Base-by-base conservation (phyloP, 768 basidiomycete species). In the Leccinellum rugosiceps region DNA sequence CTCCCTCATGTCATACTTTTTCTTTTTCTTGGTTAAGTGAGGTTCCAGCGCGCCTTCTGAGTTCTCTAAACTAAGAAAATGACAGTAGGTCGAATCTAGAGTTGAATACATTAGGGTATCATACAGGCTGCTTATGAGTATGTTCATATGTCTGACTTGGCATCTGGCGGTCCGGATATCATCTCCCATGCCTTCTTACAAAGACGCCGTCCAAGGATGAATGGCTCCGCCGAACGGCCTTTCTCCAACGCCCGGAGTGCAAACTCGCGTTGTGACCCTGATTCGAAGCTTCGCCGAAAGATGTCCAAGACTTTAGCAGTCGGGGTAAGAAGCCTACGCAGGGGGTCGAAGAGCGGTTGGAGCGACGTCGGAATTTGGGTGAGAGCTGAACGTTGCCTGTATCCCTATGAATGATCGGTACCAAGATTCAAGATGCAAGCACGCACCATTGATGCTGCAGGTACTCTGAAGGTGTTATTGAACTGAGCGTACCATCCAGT, bases 231-330 rank as follows among this genome's bases (percentile, higher is more conserved):
- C 1, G 83, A 81, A 72, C 75, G 77, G 17, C 86, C 81, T 66
- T 86, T 89, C 65, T 86, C 83, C 80, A 82, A 83, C 15, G 85
- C 70, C 4, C 83, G 82, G 30, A 63, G 63, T 3, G 80, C 84
- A 65, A 91, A 82, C 62, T 83, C 73, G 50, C 66, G 75, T 58
- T 86, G 83, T 57, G 82, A 80, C 11, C 88, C 88, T 1, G 81
- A 81, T 15, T 74, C 66, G 15, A 88, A 58, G 56, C 80, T 87
- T 38, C 82, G 79, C 31, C 70, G 78, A 23, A 84, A 71, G 23
- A 86, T 79, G 13, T 68, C 69, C 10, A 90, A 66, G 17, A 80
- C 78, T 52, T 76, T 80, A 52, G 73, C 63, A 1, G 87, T 78
- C 2, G 89, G 89, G 3, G 77, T 74, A 32, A 91, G 77, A 15